Percentiles rank a stretch among this genome's conserved stretches.
Evolutionary conservation across 2,329 filamentous ascomycete genomes (phyloP).

Genomic region (Endothia cerciana): DNA sequence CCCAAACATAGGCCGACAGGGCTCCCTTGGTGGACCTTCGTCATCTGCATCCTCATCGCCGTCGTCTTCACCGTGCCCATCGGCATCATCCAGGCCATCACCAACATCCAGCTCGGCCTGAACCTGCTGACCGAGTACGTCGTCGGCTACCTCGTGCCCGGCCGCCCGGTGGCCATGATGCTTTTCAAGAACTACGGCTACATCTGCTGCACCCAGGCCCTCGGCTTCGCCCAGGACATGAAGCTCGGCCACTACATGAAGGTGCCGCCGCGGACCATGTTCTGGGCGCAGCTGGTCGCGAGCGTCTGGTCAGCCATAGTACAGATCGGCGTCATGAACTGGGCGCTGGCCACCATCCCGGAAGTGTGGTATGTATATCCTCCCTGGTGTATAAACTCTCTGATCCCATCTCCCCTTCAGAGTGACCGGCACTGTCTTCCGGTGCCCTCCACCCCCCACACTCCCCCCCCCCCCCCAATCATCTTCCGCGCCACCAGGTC

Average conservation of each 20-base stretch:
- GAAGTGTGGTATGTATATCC: slow-evolving; percentile 54
- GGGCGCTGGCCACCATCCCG: slow-evolving; percentile 64
- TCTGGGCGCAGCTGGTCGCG: slow-evolving; percentile 62
- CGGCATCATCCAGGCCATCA: slow-evolving; percentile 64
- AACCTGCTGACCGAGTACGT: slow-evolving; percentile 77
- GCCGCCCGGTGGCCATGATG: slow-evolving; percentile 74
- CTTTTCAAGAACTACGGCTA: slow-evolving; percentile 78
- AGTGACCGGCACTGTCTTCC: too few species aligned
- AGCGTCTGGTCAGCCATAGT: slow-evolving; percentile 65
- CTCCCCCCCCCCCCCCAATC: too few species aligned
- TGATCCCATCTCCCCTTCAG: too few species aligned
- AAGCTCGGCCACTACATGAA: slow-evolving; percentile 74
- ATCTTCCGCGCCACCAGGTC: too few species aligned
- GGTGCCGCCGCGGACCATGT: slow-evolving; percentile 64
- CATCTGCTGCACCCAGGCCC: slow-evolving; percentile 67
- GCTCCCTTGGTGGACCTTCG: slow-evolving; percentile 61
- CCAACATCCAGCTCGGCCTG: slow-evolving; percentile 66
- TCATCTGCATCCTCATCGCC: slow-evolving; percentile 61
- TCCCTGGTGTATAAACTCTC: too few species aligned
- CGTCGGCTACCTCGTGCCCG: slow-evolving; percentile 73
- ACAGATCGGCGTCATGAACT: slow-evolving; percentile 68
- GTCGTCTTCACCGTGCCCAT: slow-evolving; percentile 64
- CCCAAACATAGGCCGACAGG: slow-evolving; percentile 45
- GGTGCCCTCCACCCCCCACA: too few species aligned
- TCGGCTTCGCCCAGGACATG: slow-evolving; percentile 68